A percentile compares a stretch with the other conserved stretches of the same genome.
phyloP scores from a whole-genome alignment of 306 rosid genomes.

The Erythrophleum fordii region DNA sequence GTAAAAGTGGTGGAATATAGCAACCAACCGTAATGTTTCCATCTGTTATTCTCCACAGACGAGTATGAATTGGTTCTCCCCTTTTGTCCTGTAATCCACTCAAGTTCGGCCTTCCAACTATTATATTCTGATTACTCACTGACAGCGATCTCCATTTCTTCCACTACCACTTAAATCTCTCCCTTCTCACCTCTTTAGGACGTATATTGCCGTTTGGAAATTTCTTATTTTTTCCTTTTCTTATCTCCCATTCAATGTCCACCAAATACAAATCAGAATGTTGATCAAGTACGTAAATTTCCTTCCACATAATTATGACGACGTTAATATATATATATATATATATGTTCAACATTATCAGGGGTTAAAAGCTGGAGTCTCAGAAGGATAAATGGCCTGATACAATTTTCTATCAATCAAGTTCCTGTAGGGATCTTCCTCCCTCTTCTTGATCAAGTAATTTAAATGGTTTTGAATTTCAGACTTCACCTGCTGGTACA shows the following conservation, averaged over 20 bases:
- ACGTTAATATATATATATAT: background rate
- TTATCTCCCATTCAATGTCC: background rate
- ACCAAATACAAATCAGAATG: background rate
- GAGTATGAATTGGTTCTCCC: constrained; percentile 15
- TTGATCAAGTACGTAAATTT: background rate
- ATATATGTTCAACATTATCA: constrained; percentile 39
- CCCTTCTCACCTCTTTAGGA: background rate
- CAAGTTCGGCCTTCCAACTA: background rate
- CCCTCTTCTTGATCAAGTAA: constrained; percentile 78
- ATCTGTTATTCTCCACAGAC: constrained; percentile 25
- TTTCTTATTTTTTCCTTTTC: background rate
- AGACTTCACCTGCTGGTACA: constrained; percentile 73
- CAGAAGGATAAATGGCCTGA: constrained; percentile 47
- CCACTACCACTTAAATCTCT: constrained; percentile 2
- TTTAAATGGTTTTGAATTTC: constrained; percentile 58
- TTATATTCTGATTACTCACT: constrained; percentile 18
- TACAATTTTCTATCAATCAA: constrained; percentile 61
- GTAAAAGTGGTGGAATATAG: constrained; percentile 8
- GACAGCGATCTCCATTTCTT: constrained; percentile 25
- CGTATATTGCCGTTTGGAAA: too few relatives aligned
- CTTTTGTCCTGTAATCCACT: background rate
- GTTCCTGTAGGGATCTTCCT: constrained; percentile 87
- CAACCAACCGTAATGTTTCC: background rate
- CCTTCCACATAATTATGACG: background rate
- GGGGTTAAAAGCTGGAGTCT: constrained; percentile 75